Evolutionary conservation across 176 grass and related monocot genomes (phyloP).

Genomic region (Zoysia japonica): DNA sequence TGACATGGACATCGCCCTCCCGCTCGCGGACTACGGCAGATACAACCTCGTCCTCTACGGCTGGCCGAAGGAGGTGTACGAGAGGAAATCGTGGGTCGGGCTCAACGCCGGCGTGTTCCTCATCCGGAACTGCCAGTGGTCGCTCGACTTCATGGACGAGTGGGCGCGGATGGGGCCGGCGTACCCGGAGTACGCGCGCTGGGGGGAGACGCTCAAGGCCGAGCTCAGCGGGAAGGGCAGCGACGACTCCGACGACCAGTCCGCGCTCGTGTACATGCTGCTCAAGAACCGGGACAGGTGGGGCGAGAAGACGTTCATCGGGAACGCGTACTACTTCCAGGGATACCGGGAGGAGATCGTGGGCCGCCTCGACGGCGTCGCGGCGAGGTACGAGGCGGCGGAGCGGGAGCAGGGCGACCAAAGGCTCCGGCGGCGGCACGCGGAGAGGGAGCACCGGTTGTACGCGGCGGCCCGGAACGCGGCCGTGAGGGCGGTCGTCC

Average conservation of each 20-base stretch:
- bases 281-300: conserved; percentile 21
- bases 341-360: conserved; percentile 77
- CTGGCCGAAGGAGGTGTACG: conserved; percentile 49
- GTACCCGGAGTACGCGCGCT: not conserved
- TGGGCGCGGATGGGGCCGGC: conserved; percentile 55
- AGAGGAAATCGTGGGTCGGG: conserved; percentile 54
- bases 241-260: conserved; percentile 63
- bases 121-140: conserved; percentile 93
- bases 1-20: conserved; percentile 83
- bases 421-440: conserved; percentile 55
- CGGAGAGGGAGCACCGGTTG: conserved; percentile 43
- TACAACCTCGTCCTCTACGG: conserved; percentile 66
- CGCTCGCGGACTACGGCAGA: conserved; percentile 24
- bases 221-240: conserved; percentile 44
- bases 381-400: conserved; percentile 38
- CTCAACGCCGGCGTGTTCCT: conserved; percentile 84
- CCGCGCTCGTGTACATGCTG: conserved; percentile 65
- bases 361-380: conserved; percentile 43
- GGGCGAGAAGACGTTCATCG: conserved; percentile 41
- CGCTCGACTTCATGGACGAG: conserved; percentile 65
- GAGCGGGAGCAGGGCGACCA: conserved; percentile 24
- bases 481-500: not conserved
- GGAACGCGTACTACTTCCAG: conserved; percentile 62
- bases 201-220: not conserved
- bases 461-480: conserved; percentile 54